These are phyloP conservation scores for Chlamydomonas reinhardtii DNA, from an alignment of 163 green algal species.

Conservation along the genomic window DNA sequence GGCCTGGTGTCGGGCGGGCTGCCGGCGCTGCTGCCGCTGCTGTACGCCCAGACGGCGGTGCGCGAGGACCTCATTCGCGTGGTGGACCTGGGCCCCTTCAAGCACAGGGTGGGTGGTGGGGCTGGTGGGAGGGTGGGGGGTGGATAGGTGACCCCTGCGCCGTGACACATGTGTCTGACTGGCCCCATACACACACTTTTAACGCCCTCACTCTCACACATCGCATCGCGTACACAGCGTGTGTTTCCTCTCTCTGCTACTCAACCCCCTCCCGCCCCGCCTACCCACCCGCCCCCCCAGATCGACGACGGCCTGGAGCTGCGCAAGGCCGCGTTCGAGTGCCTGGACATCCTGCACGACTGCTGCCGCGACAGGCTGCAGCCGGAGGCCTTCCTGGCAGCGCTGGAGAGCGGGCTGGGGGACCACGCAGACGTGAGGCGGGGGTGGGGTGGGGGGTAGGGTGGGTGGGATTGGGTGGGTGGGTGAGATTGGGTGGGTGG, in stretches of 20 bases:
- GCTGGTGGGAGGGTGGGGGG: not conserved
- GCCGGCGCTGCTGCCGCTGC: constrained; percentile 79
- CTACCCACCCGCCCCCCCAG: constrained; percentile 19
- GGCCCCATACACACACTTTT: too few species aligned
- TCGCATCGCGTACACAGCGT: too few species aligned
- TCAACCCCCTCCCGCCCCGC: not conserved
- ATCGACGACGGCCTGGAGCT: constrained; percentile 98
- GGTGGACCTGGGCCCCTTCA: constrained; percentile 98
- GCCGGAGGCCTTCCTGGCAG: constrained; percentile 61
- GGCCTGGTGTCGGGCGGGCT: constrained; percentile 81
- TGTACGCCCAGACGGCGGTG: constrained; percentile 90
- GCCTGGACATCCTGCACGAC: constrained; percentile 92
- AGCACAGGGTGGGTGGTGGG: constrained; percentile 72
- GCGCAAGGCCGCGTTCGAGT: constrained; percentile 94
- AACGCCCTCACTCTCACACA: too few species aligned
- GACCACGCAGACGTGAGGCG: constrained; percentile 46
- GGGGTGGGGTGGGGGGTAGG: not conserved
- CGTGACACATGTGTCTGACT: too few species aligned
- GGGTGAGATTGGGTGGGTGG: too few species aligned
- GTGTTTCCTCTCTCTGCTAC: too few species aligned
- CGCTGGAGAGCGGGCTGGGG: constrained; percentile 74
- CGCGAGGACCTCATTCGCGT: constrained; percentile 81
- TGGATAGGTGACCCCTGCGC: too few species aligned
- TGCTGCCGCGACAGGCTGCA: constrained; percentile 43
- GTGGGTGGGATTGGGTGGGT: not conserved